Percentiles rank a stretch among this genome's conserved stretches.
Conservation (phyloP, 305 asterid species). For the Fraxinus greggii region DNA sequence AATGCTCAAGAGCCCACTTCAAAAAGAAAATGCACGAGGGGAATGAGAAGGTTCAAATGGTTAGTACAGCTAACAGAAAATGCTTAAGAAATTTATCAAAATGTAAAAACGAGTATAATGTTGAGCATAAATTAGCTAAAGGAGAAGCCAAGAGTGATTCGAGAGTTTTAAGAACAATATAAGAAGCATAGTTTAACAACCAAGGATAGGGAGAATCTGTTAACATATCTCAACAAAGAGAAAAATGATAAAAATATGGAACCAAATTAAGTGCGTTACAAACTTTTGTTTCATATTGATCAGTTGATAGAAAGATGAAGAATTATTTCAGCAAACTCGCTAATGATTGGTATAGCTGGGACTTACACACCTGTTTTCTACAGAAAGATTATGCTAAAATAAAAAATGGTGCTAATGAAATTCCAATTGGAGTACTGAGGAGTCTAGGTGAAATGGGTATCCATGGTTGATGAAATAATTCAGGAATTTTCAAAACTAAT, state of each 20-base stretch:
- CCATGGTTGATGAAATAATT: not conserved
- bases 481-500: not conserved
- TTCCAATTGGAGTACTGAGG: not conserved
- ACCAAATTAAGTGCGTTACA: not conserved
- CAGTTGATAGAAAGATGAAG: not conserved
- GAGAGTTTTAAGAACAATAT: not conserved
- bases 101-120: not conserved
- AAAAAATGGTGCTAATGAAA: not conserved
- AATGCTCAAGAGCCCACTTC: not conserved
- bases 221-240: not conserved
- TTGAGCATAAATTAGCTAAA: not conserved
- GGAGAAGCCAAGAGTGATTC: not conserved
- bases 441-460: not conserved
- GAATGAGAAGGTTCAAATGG: not conserved
- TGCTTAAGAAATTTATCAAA: not conserved
- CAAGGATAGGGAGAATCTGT: not conserved
- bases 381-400: not conserved
- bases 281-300: not conserved
- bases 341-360: not conserved
- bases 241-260: not conserved
- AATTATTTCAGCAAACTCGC: not conserved
- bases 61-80: not conserved
- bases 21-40: not conserved
- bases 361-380: not conserved
- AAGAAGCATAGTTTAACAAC: not conserved